Base-by-base conservation (phyloP, 2,329 filamentous ascomycete species). In the Botryotinia convoluta region DNA sequence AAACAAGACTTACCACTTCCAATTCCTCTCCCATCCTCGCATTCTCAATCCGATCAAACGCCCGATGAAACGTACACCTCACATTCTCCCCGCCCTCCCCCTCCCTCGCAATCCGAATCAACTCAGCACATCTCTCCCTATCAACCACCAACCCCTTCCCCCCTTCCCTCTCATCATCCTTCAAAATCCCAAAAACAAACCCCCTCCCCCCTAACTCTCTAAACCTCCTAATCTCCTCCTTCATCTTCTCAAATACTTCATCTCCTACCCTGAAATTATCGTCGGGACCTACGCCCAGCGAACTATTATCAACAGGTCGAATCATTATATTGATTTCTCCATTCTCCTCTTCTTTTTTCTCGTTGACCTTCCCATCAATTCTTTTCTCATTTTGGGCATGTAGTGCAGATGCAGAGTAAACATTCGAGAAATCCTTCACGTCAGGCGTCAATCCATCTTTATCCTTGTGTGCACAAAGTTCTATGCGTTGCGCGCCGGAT, bases 51-150 rank as follows among this genome's bases (percentile, higher is more conserved):
- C 76, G 29, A 76, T 88, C 87, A 75, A 88, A 86, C 0, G 87
- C 87, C 12, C 86, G 82, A 77, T 88, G 87, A 70, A 89, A 89
- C 4, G 86, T 88, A 77, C 86, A 88, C 3, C 84, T 83, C 39
- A 82, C 82, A 3, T 75, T 77, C 4, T 57, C 59, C 1, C 86
- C 85, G 4, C 9, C 57, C 1, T 69, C 10, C 16, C 65, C 65
- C 20, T 26, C 39, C 42, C 68, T 45, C 16, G 54, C 54, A 12
- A 82, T 74, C 20, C 77, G 72, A 0, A 88, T 83, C 9, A 88
- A 78, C 64, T 83, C 79, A 35, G 73, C 76, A 65, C 84, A 86
- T 35, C 82, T 79, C n/a, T 74, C 73, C 6, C 80, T 73, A 75
- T 88, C 85, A 7, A 89, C 78, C 4, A 71, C 69, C 2, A 63